Base-by-base conservation (phyloP, 352 stramenopile genomes). In the Phytophthora sansomeana region DNA sequence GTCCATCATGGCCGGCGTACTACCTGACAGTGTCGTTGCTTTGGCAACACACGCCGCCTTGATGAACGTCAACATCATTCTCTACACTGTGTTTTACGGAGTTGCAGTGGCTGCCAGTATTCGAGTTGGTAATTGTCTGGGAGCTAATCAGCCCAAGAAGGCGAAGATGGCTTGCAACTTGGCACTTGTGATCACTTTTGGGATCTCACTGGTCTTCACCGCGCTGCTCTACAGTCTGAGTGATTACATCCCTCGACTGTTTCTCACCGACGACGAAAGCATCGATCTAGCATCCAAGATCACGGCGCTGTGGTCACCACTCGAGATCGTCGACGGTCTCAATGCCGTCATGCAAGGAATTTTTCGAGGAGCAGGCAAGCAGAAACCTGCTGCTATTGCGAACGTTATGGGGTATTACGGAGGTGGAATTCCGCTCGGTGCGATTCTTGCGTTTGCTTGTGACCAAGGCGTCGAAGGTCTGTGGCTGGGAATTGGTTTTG, bases 331-430 rank as follows among this genome's bases (percentile, higher is more conserved):
- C 8, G 75, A 90, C 41, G 72, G 77, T 0, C 51, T 78, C 43
- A 78, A 89, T 56, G 63, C 67, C 44, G 71, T 86, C 50, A 74
- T 78, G 32, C 80, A 91, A 48, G 82, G 81, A 8, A 75, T 92
- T 48, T 87, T 91, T 58, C 79, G 83, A 10, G 83, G 73, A 50
- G 80, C 75, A 35, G 84, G 87, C 4, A 66, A 75, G 26, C 87
- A 93, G 46, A 74, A 69, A 1, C 67, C 81, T 6, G 73, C 73
- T 1, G 76, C 82, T 1, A 60, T 76, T 17, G 68, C 81, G 1
- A 91, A 90, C 48, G 76, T 88, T 3, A 60, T 86, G 21, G 83
- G 80, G 1, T 95, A 92, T 61, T 95, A 93, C 49, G 65, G 73
- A 2, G 76, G 85, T 0, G 85, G 89, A 3, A 77, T 96, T n/a